These are phyloP conservation scores for Flaveria brownii DNA, from an alignment of 129 eudicot species.

Conservation along the genomic window DNA sequence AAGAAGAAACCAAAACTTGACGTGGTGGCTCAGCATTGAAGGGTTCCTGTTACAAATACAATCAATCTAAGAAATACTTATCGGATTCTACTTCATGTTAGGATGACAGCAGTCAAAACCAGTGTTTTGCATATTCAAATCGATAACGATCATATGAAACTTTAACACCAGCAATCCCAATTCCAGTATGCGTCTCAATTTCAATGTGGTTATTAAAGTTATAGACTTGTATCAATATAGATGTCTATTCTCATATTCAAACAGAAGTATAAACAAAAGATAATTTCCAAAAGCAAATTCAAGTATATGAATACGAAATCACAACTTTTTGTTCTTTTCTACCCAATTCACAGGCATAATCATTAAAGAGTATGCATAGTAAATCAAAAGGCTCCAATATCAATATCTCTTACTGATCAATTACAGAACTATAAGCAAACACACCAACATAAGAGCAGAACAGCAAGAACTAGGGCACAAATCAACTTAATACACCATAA, in stretches of 20 bases:
- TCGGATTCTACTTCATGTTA: background rate
- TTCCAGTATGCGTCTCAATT: background rate
- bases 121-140: background rate
- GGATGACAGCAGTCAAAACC: background rate
- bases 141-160: background rate
- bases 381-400: too few species aligned
- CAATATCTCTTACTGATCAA: too few species aligned
- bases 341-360: background rate
- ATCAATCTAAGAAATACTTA: background rate
- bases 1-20: conserved; percentile 66
- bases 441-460: too few species aligned
- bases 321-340: background rate
- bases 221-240: too few species aligned
- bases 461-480: too few species aligned
- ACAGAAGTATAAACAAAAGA: background rate
- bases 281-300: background rate
- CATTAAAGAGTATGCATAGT: too few species aligned
- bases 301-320: background rate
- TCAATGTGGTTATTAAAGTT: too few species aligned
- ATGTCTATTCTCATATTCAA: too few species aligned
- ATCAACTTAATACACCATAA: too few species aligned
- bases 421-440: too few species aligned
- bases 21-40: conserved; percentile 96
- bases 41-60: conserved; percentile 64
- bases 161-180: background rate